These are phyloP conservation scores for Syncephalis plumigaleata DNA, from an alignment of 371 early-diverging fungal genomes.

Conservation along the genomic window DNA sequence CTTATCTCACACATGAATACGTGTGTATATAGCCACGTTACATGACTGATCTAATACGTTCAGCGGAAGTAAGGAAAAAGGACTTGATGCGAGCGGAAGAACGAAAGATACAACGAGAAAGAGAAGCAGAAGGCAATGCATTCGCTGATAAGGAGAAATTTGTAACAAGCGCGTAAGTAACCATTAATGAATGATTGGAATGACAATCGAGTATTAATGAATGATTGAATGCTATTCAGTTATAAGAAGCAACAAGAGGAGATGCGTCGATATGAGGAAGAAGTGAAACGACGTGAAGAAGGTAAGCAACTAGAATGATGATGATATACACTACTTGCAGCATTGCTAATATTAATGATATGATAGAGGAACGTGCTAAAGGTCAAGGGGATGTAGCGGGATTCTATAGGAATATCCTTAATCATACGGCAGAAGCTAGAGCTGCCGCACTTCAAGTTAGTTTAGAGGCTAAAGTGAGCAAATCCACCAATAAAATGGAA, in stretches of 20 bases:
- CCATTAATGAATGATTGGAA: neutral
- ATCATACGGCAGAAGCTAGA: constrained; percentile 12
- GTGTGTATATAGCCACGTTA: constrained; percentile 45
- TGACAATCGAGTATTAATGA: too few relatives aligned
- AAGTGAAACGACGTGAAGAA: constrained; percentile 50
- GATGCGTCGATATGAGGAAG: constrained; percentile 55
- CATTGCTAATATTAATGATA: neutral
- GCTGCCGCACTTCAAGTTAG: constrained; percentile 6
- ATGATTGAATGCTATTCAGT: constrained; percentile 10
- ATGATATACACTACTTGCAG: too few relatives aligned
- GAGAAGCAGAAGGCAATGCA: constrained; percentile 45
- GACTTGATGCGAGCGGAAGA: constrained; percentile 71
- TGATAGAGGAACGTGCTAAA: neutral
- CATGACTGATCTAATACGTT: constrained; percentile 48
- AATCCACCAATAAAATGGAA: constrained; percentile 3
- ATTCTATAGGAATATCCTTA: constrained; percentile 31
- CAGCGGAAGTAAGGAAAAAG: constrained; percentile 63
- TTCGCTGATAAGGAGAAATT: constrained; percentile 72
- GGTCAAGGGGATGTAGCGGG: constrained; percentile 21
- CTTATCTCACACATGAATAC: too few relatives aligned
- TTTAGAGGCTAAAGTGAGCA: constrained; percentile 4
- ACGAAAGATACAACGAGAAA: constrained; percentile 56
- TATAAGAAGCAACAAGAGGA: constrained; percentile 70
- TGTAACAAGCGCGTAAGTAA: constrained; percentile 59
- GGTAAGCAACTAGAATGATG: constrained; percentile 6